Base-by-base conservation (phyloP, 257 asterid genomes). In the Solanum habrochaites region DNA sequence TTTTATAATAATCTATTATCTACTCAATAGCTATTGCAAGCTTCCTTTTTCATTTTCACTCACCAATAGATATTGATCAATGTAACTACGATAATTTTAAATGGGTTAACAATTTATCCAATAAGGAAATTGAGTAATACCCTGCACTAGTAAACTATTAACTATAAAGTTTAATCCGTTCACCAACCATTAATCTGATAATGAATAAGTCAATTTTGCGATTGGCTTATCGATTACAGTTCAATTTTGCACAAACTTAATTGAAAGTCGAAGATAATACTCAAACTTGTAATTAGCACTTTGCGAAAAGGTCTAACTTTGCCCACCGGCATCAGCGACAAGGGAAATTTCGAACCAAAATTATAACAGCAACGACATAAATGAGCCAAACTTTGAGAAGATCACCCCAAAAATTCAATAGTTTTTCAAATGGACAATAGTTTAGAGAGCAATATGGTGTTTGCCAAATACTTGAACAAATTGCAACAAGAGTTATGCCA, bases 21-120 rank as follows among this genome's bases (percentile, higher is more conserved):
- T 23, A 0, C 2, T 23, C 0, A 16, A 52, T 52, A 0, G n/a
- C 0, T 52, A 52, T 40, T 56, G n/a, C n/a, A 2, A 1, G 64
- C 62, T 2, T 1, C 5, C 2, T 8, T 56, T 56, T 52, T 52
- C 4, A 56, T 11, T 56, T 52, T 20, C 64, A 20, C 64, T 56
- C 64, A 7, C 0, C 0, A 2, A 52, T 52, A 16, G 16, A 16
- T 52, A 18, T 52, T 16, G 3, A 52, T 52, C 62, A 52, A 52
- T 52, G 0, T 52, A 52, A 52, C 0, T 52, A 18, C 4, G 1
- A 18, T 18, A 52, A 52, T 52, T 52, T 52, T 52, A 0, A 16
- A 7, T n/a, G 0, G 2, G 4, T 52, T 52, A 52, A 52, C 0
- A 0, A 0, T 52, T 52, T 0, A 18, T 0, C 62, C 62, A 52